Evolutionary conservation across 768 basidiomycete species (phyloP).

Genomic region (Coprinopsis sp.): DNA sequence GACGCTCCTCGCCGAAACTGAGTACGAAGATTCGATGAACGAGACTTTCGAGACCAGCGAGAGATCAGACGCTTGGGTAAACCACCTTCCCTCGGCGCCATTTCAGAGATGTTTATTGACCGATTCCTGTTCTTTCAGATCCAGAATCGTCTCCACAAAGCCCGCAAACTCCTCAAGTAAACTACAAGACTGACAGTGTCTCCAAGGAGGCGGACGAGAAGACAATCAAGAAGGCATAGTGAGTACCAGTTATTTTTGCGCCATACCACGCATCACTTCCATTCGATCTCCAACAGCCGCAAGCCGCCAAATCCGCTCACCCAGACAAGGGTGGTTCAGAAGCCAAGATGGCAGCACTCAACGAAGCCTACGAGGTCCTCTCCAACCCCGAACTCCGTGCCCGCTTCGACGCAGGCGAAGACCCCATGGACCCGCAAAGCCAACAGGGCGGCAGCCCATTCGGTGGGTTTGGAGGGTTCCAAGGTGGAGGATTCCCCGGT

Average conservation of each 20-base stretch:
- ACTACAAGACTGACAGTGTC: constrained; percentile 92
- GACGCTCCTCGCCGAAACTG: constrained; percentile 62
- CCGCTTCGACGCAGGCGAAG: constrained; percentile 91
- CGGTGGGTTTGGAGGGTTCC: too few species aligned
- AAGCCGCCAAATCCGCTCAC: constrained; percentile 76
- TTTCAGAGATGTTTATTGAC: constrained; percentile 4
- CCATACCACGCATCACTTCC: too few species aligned
- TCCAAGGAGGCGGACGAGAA: constrained; percentile 80
- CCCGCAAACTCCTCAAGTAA: constrained; percentile 84
- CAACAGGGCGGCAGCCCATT: constrained; percentile 51
- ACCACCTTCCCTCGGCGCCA: constrained; percentile 17
- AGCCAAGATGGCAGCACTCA: constrained; percentile 89
- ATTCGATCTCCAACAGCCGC: too few species aligned
- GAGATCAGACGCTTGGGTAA: constrained; percentile 65
- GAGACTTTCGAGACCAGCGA: constrained; percentile 83
- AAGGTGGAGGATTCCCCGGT: too few species aligned
- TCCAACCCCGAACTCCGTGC: constrained; percentile 77
- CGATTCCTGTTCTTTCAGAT: constrained; percentile 45
- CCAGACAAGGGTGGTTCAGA: constrained; percentile 95
- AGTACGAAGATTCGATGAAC: constrained; percentile 85
- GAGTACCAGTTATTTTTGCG: too few species aligned
- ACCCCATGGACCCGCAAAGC: constrained; percentile 83
- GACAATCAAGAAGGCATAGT: constrained; percentile 94
- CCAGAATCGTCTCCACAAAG: constrained; percentile 67
- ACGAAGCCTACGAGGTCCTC: constrained; percentile 95